These are phyloP conservation scores for Abrus precatorius DNA, from an alignment of 306 rosid genomes.

Conservation along the genomic window DNA sequence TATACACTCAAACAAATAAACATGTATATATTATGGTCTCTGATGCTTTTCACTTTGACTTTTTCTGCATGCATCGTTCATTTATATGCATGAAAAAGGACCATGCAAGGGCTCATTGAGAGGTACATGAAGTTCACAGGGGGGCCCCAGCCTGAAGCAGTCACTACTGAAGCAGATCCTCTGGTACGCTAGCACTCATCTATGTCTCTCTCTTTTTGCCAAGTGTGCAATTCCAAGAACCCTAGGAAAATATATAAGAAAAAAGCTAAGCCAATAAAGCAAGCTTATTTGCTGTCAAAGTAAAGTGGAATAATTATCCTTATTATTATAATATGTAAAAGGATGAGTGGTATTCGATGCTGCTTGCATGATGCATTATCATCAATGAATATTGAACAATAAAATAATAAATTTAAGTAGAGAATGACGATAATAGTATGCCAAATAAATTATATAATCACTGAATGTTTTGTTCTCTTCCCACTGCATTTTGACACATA, in stretches of 20 bases:
- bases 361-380: conserved; percentile 26
- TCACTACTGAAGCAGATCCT: conserved; percentile 51
- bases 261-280: not conserved
- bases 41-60: not conserved
- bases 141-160: conserved; percentile 61
- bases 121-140: conserved; percentile 73
- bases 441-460: not conserved
- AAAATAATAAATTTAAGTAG: not conserved
- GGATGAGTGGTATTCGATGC: conserved; percentile 50
- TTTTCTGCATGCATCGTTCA: too few species aligned
- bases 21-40: not conserved
- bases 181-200: conserved; percentile 47
- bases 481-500: conserved; percentile 32
- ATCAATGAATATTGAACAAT: conserved; percentile 25
- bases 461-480: conserved; percentile 27
- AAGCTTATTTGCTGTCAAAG: not conserved
- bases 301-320: not conserved
- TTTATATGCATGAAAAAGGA: conserved; percentile 52
- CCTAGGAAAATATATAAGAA: not conserved
- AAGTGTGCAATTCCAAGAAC: not conserved
- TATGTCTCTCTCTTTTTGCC: not conserved
- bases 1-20: not conserved
- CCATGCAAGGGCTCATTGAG: conserved; percentile 87
- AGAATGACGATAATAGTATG: not conserved
- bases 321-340: conserved; percentile 25